phyloP scores from a whole-genome alignment of 768 basidiomycete species.

The Boletus subparvulus region DNA sequence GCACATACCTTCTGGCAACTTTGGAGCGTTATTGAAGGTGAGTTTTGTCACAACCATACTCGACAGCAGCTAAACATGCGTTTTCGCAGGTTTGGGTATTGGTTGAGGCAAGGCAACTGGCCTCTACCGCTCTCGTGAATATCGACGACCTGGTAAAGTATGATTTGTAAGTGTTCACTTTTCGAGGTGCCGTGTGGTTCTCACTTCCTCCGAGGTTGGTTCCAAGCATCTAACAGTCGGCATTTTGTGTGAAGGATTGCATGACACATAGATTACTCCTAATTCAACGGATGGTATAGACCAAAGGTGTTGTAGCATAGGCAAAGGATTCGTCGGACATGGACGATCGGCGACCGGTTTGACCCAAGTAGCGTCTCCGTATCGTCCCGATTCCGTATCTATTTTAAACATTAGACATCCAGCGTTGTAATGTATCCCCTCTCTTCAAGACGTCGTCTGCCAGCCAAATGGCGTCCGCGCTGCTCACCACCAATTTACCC shows the following conservation, averaged over 20 bases:
- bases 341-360: not conserved
- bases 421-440: not conserved
- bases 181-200: not conserved
- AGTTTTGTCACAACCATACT: constrained; percentile 14
- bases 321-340: constrained; percentile 4
- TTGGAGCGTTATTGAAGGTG: constrained; percentile 89
- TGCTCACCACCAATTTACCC: constrained; percentile 58
- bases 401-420: constrained; percentile 3
- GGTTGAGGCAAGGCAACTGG: constrained; percentile 89
- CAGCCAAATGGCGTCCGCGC: constrained; percentile 32
- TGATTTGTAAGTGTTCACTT: constrained; percentile 63
- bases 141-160: constrained; percentile 86
- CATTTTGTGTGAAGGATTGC: not conserved
- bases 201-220: constrained; percentile 42
- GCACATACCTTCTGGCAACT: constrained; percentile 63
- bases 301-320: constrained; percentile 21
- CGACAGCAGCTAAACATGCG: not conserved
- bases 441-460: not conserved
- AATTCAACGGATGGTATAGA: not conserved
- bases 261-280: constrained; percentile 15
- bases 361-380: constrained; percentile 10
- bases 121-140: constrained; percentile 72
- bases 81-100: constrained; percentile 79
- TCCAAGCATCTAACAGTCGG: constrained; percentile 42
- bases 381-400: constrained; percentile 14